Evolutionary conservation across 192 early-diverging fungal species (phyloP), one percentile per base, ranked within the genome.

Genomic region (Gorgonomyces haynaldii): DNA sequence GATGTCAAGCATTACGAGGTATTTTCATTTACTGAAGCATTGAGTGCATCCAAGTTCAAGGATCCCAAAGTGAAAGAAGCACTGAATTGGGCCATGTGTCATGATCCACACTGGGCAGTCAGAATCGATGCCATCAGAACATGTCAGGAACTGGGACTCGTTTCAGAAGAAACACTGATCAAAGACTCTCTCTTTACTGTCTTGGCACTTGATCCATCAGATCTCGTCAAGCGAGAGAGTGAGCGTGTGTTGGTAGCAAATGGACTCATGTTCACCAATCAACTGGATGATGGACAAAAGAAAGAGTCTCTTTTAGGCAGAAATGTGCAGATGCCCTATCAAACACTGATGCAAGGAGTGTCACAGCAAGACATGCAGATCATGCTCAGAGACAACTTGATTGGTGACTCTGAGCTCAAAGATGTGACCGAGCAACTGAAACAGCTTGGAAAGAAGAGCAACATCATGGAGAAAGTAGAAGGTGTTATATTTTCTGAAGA

Each of bases 1-100:
- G 72, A 31, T 57, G 56, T 17, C 67, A 69, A 38, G 65, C 68
- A 5, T 47, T 75, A 13, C 61, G 62, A 68, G 72, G 72, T 75
- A 46, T 35, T 24, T 39, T 29, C 52, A 26, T 10, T 20, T 39
- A 44, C 27, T 6, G 0, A 26, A 73, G 70, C 70, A 0, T 42
- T 73, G 13, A 64, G 70, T 17, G 20, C 49, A 6, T 42, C 29
- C n/a, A 45, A 59, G 24, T 61, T 51, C 45, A 50, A 27, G 4
- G 67, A 60, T 28, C 60, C 67, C 5, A 62, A 70, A 21, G 52
- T 64, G 7, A 45, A 43, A 3, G 68, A 68, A 48, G 37, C 61
- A 1, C 50, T 75, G 2, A 57, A 62, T 40, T 75, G 69, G 45
- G 45, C 42, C 13, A 34, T 75, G 8, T 47, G 58, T 19, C 72